A percentile compares a stretch with the other conserved stretches of the same genome.
These are phyloP conservation scores for Kurtzmaniella natalensis DNA, from an alignment of 1,139 yeast species.

Conservation along the genomic window DNA sequence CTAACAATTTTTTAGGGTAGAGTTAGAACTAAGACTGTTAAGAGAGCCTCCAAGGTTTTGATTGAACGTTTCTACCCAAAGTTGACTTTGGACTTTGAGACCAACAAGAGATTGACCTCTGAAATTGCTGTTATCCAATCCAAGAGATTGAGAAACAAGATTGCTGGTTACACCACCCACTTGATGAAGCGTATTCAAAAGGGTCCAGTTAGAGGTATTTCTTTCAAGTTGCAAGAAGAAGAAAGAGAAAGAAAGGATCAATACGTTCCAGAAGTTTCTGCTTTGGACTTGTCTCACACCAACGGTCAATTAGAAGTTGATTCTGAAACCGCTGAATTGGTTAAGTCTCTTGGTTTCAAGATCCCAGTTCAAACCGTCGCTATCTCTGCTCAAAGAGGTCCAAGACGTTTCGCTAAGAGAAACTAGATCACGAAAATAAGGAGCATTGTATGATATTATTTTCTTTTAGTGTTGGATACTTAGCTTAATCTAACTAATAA, in stretches of 20 bases:
- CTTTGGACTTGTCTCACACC: constrained; percentile 96
- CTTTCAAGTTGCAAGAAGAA: constrained; percentile 99
- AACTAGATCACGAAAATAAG: constrained; percentile 43
- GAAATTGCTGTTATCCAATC: constrained; percentile 99
- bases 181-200: constrained; percentile 99
- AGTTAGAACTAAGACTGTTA: constrained; percentile 99
- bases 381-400: constrained; percentile 89
- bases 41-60: constrained; percentile 99
- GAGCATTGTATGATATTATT: constrained; percentile 9
- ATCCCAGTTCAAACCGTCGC: constrained; percentile 88
- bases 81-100: constrained; percentile 98
- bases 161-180: constrained; percentile 99
- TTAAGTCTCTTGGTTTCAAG: constrained; percentile 94
- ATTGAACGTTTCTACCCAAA: constrained; percentile 99
- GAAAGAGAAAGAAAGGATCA: constrained; percentile 99
- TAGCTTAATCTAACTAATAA: constrained; percentile 3
- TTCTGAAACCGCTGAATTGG: constrained; percentile 95
- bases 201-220: constrained; percentile 99
- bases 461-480: constrained; percentile 6
- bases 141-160: constrained; percentile 99
- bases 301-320: constrained; percentile 97
- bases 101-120: constrained; percentile 99
- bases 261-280: constrained; percentile 99
- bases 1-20: constrained; percentile 68
- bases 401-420: constrained; percentile 96